Percentiles rank a stretch among this genome's conserved stretches.
Evolutionary conservation across 2,329 filamentous ascomycete genomes (phyloP).

Genomic region (Aspergillus sp.): DNA sequence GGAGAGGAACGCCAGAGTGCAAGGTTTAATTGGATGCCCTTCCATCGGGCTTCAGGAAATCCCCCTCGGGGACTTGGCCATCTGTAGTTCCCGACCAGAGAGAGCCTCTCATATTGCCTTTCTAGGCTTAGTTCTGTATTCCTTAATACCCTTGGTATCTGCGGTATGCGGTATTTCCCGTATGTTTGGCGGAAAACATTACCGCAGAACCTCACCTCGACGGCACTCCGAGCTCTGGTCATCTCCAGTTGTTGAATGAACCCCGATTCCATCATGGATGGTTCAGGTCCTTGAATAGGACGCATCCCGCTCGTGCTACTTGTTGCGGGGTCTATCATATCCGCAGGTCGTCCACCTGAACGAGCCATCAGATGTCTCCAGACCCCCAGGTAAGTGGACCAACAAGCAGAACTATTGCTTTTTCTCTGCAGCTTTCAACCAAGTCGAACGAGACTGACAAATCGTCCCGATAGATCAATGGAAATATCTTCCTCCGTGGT

Average conservation of each 20-base stretch:
- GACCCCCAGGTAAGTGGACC: neutral
- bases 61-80: conserved; percentile 23
- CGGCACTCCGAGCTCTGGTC: neutral
- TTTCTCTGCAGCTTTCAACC: neutral
- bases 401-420: neutral
- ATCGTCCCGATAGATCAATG: neutral
- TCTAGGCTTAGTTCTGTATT: conserved; percentile 11
- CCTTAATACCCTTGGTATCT: neutral
- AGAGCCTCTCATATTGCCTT: conserved; percentile 10
- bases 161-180: neutral
- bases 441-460: neutral
- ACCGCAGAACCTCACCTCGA: neutral
- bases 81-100: conserved; percentile 26
- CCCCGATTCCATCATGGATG: neutral
- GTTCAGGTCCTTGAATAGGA: neutral
- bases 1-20: neutral
- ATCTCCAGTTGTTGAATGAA: neutral
- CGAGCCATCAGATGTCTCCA: neutral
- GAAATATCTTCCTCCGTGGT: neutral
- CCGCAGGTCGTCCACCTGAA: neutral
- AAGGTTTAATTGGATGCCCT: conserved; percentile 18
- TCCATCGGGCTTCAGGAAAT: conserved; percentile 24
- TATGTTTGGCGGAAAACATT: neutral
- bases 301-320: neutral
- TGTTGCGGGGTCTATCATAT: neutral